Conservation (phyloP, 345 rosid species). For the Pelargonium nanum region DNA sequence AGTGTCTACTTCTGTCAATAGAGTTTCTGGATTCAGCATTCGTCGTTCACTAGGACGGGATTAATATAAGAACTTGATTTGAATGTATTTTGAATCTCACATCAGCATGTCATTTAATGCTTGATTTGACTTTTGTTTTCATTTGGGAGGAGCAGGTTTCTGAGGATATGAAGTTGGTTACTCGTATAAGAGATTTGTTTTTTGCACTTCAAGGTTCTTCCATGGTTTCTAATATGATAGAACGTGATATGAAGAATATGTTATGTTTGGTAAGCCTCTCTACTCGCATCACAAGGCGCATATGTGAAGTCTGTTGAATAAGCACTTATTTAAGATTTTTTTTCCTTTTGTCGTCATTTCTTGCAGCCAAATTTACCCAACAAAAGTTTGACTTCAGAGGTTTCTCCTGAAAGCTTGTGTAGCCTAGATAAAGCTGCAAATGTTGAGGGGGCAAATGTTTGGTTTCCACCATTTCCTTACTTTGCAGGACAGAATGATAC, state of each 20-base stretch:
- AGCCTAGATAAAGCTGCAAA: constrained; percentile 31
- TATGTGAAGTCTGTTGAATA: not conserved
- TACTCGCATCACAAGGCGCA: not conserved
- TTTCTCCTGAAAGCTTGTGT: constrained; percentile 22
- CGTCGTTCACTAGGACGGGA: too few species aligned
- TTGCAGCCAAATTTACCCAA: constrained; percentile 43
- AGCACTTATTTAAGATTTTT: not conserved
- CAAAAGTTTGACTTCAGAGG: constrained; percentile 30
- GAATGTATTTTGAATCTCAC: not conserved
- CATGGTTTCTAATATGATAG: constrained; percentile 26
- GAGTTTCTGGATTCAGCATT: too few species aligned
- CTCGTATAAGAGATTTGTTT: constrained; percentile 52
- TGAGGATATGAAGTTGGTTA: constrained; percentile 60
- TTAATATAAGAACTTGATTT: not conserved
- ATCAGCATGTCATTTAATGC: not conserved
- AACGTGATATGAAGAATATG: constrained; percentile 32
- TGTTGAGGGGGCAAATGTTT: constrained; percentile 22
- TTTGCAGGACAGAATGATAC: constrained; percentile 17
- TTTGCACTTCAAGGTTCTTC: constrained; percentile 45
- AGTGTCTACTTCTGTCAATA: too few species aligned
- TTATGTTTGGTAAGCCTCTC: constrained; percentile 37
- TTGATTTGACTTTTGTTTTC: constrained; percentile 7
- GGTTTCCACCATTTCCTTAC: constrained; percentile 20
- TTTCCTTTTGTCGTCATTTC: constrained; percentile 4
- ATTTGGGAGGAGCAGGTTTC: constrained; percentile 45